Base-by-base conservation (phyloP, 176 grass and related monocot genomes). In the Chloris gayana region DNA sequence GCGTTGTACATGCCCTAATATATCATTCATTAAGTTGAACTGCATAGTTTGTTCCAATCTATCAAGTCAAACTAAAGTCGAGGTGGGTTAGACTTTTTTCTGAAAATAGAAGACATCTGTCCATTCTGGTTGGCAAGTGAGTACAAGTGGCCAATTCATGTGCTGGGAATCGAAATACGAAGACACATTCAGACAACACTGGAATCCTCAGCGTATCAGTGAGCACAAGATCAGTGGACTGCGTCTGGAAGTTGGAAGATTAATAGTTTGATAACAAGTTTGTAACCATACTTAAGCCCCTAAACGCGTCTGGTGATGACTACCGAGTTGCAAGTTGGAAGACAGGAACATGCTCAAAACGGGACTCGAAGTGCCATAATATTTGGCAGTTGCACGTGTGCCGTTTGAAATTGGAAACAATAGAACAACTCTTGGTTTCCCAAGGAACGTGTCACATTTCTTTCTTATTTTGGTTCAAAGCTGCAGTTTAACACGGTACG, bases 71-170 rank as follows among this genome's bases (percentile, higher is more conserved):
- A 73, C 27, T 34, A 12, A 51, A 79, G 34, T 35, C 62, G 62
- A 53, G 0, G 14, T 22, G 10, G 8, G 14, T 12, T 51, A 34
- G 7, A 65, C 26, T 67, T 78, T 3, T 67, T 13, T 17, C 1
- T 24, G 49, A 14, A 12, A 79, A n/a, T n/a, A 50, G 30, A 25
- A 30, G 25, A 49, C 4, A 26, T 33, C 5, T 9, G 54, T 47
- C 64, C 71, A 31, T 85, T 84, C 68, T n/a, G 71, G 70, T 34
- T 21, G 65, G 64, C 71, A 75, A 63, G 64, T 18, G n/a, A 73
- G 35, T 17, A 21, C 51, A 83, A 67, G 22, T 41, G 1, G 6
- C 11, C 56, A 22, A 35, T n/a, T 22, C 56, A 59, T 64, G 63
- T 42, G 74, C 38, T 4, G 7, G 60, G 32, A 30, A 59, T 9